phyloP scores from a whole-genome alignment of 2,329 filamentous ascomycete genomes.

The Fusarium mundagurra region DNA sequence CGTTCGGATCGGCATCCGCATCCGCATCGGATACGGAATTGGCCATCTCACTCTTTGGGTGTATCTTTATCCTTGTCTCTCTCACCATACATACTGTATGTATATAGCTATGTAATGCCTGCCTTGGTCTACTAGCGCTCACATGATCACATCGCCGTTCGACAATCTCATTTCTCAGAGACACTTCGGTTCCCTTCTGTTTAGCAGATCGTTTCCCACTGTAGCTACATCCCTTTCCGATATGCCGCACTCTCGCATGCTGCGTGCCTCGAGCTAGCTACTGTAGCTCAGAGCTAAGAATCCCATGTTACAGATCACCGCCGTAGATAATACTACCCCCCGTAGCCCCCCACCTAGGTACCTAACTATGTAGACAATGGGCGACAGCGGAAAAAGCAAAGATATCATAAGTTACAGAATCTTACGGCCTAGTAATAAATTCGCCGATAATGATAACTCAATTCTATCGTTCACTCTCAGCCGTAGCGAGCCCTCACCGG shows the following conservation, averaged over 20 bases:
- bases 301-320: not conserved
- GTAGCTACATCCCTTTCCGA: not conserved
- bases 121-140: not conserved
- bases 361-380: too few species aligned
- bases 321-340: not conserved
- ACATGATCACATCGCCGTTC: constrained; percentile 17
- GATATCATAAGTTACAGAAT: not conserved
- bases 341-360: not conserved
- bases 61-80: not conserved
- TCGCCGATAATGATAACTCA: constrained; percentile 16
- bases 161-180: constrained; percentile 8
- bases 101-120: not conserved
- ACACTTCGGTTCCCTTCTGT: not conserved
- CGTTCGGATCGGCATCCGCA: not conserved
- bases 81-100: not conserved
- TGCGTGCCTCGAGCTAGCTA: not conserved
- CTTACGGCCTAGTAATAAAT: not conserved
- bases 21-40: not conserved
- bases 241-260: constrained; percentile 7
- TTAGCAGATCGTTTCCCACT: not conserved
- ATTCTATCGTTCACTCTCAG: not conserved
- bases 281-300: not conserved
- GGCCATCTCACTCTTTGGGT: not conserved
- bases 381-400: not conserved
- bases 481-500: constrained; percentile 10